These are phyloP conservation scores for Tirmania nivea DNA, from an alignment of 495 filamentous ascomycete species.

Conservation along the genomic window DNA sequence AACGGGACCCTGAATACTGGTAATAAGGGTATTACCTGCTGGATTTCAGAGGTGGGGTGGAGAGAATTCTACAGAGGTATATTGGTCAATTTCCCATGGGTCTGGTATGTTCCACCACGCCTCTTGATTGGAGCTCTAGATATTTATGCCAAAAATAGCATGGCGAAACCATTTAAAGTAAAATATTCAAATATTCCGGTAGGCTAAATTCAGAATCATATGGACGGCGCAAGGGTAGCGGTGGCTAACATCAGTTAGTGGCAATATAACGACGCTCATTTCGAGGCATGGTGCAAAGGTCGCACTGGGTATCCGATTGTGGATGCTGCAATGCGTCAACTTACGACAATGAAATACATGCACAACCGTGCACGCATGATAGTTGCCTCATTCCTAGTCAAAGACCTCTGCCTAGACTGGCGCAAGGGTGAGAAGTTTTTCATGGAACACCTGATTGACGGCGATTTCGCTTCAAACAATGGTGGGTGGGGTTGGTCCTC, in stretches of 20 bases:
- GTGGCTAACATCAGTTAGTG: constrained; percentile 24
- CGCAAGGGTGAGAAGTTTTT: constrained; percentile 73
- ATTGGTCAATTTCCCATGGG: constrained; percentile 65
- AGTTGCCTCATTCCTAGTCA: constrained; percentile 65
- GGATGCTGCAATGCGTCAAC: constrained; percentile 80
- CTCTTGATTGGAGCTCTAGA: no score
- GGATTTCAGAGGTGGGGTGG: constrained; percentile 84
- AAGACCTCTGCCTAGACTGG: constrained; percentile 80
- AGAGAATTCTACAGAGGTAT: constrained; percentile 87
- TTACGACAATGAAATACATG: constrained; percentile 53
- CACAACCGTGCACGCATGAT: constrained; percentile 85
- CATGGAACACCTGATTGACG: constrained; percentile 74
- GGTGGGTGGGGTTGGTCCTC: constrained; percentile 79
- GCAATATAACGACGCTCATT: constrained; percentile 48
- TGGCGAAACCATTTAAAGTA: constrained; percentile 86
- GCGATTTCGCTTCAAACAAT: constrained; percentile 82
- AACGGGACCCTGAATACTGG: constrained; percentile 49
- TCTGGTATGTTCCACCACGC: constrained; percentile 36
- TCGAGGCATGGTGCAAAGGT: constrained; percentile 55
- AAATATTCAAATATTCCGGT: constrained; percentile 49
- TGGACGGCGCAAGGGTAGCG: no score
- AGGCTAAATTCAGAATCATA: background rate
- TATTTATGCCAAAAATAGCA: constrained; percentile 26
- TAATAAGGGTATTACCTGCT: constrained; percentile 41
- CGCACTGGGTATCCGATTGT: constrained; percentile 70